Evolutionary conservation across 2,329 filamentous ascomycete species (phyloP), one percentile per base, ranked within the genome.

Genomic region (Harringtonia aguacate): DNA sequence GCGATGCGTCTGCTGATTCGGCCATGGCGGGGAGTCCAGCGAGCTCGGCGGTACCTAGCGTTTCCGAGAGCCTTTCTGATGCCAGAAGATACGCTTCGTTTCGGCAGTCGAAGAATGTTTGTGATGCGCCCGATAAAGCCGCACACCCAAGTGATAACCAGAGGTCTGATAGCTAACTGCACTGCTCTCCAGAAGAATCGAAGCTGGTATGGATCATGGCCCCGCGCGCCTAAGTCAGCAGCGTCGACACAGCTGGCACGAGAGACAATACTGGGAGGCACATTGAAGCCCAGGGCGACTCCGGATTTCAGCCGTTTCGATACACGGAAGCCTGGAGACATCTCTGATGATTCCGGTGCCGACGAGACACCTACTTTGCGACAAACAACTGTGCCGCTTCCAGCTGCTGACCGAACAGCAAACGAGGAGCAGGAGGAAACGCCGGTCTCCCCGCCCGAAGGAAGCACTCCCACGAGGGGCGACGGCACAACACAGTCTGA

Each of bases 141-240:
- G 6, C 24, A 27, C 10, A 27, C 7, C 24, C 10, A 10, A 10
- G 24, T 7, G 24, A 27, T 27, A n/a, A n/a, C n/a, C 10, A 27
- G 10, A 10, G 24, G 10, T 27, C 6, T 27, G 24, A 27, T 10
- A 13, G n/a, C 36, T 39, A n/a, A 39, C n/a, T 29, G 18, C 6
- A 12, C 13, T 17, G 30, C 24, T 9, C 5, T n/a, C 3, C 29
- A 48, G 34, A 50, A 46, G 37, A 41, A 45, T 8, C 46, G 65
- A 39, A 79, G 75, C 56, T 81, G 77, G 77, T 81, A 81, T 57
- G 74, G 75, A 43, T 75, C 77, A 17, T 79, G 74, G 74, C 72
- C 75, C 17, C 65, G 72, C 48, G 57, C 61, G 29, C 63, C 70
- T 27, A 81, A 81, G 54, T 73, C 77, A 8, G 61, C 66, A 15